These are phyloP conservation scores for Poronia punctata DNA, from an alignment of 495 filamentous ascomycete genomes.

Conservation along the genomic window DNA sequence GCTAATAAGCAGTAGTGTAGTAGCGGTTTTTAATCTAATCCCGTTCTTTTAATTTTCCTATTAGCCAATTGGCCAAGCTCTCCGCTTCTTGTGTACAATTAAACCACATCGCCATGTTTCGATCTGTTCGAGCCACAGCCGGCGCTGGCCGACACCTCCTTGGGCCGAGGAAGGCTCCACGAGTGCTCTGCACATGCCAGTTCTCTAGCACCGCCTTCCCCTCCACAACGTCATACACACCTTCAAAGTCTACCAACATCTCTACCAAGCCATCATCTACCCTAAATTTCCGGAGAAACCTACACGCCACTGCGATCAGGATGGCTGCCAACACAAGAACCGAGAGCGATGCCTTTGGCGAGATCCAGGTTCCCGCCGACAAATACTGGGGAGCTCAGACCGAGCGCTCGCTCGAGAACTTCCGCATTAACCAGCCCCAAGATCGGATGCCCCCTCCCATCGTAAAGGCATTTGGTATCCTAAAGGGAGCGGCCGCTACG, in stretches of 20 bases:
- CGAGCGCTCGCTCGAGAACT: conserved; percentile 93
- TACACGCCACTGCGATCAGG: conserved; percentile 42
- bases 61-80: neutral
- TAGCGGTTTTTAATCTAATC: neutral
- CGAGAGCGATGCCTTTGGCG: conserved; percentile 96
- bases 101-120: conserved; percentile 27
- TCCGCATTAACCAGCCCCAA: conserved; percentile 97
- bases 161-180: conserved; percentile 35
- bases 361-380: conserved; percentile 83
- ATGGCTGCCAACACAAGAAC: conserved; percentile 57
- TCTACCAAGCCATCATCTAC: conserved; percentile 16
- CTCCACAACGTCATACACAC: conserved; percentile 13
- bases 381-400: conserved; percentile 99
- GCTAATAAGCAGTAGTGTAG: neutral
- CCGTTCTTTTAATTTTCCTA: neutral
- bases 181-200: conserved; percentile 35
- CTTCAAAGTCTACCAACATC: conserved; percentile 14
- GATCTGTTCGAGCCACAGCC: conserved; percentile 33
- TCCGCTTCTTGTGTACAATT: neutral
- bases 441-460: conserved; percentile 96
- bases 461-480: conserved; percentile 87
- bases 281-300: conserved; percentile 28
- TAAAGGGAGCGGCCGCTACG: conserved; percentile 92
- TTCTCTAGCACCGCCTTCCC: conserved; percentile 16
- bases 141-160: conserved; percentile 27